Percentiles rank a stretch among this genome's conserved stretches.
These are phyloP conservation scores for Ophiosphaerella herpotricha DNA, from an alignment of 2,329 filamentous ascomycete genomes.

Conservation along the genomic window DNA sequence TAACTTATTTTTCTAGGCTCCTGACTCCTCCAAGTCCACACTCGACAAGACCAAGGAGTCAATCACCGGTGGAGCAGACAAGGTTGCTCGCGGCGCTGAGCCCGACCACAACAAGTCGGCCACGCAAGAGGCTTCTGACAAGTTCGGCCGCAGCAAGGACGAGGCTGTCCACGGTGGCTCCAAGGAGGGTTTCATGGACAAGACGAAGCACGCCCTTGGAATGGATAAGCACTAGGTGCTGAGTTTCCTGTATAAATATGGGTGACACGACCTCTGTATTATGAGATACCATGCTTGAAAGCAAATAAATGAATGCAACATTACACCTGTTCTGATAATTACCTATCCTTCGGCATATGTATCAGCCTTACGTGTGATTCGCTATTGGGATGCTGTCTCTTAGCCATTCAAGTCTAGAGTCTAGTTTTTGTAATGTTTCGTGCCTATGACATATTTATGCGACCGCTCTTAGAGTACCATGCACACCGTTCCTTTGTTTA, in stretches of 20 bases:
- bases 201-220: constrained; percentile 55
- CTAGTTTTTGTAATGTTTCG: no score
- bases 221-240: constrained; percentile 47
- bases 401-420: no score
- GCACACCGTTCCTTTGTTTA: no score
- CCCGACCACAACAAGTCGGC: constrained; percentile 60
- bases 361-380: no score
- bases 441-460: no score
- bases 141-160: constrained; percentile 47
- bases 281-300: constrained; percentile 27
- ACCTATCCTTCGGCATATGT: no score
- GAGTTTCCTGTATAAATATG: background rate
- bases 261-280: constrained; percentile 4
- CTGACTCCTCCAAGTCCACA: constrained; percentile 65
- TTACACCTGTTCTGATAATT: background rate
- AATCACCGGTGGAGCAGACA: constrained; percentile 61
- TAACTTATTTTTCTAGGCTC: constrained; percentile 48
- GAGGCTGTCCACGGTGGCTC: constrained; percentile 44
- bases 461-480: no score
- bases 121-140: constrained; percentile 54
- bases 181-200: constrained; percentile 49
- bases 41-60: constrained; percentile 62
- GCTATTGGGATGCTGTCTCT: no score
- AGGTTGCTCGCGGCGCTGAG: constrained; percentile 48
- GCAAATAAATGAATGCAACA: constrained; percentile 10